Evolutionary conservation across 2,329 filamentous ascomycete species (phyloP), one percentile per base, ranked within the genome.

Genomic region (Diatrype stigma): DNA sequence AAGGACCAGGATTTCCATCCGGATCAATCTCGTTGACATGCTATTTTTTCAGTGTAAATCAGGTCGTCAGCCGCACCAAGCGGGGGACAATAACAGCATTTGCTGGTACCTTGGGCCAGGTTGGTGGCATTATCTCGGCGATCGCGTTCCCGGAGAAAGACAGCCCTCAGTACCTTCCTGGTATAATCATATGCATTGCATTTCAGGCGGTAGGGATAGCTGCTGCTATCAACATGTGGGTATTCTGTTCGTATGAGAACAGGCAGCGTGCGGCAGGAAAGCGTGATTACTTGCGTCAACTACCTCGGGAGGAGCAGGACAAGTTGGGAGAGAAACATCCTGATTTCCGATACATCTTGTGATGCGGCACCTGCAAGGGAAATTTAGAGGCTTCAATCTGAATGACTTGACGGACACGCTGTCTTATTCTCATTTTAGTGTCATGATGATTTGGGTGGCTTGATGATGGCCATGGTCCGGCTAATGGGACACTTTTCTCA

Each of bases 41-140:
- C n/a, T n/a, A 4, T 19, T 32, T 45, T n/a, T 34, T 21, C 45
- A 54, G 54, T 21, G 51, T 58, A 37, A 73, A 78, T 64, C 77
- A 79, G 54, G 62, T 77, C 3, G 70, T 74, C 14, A 73, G 71
- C 7, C 73, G 69, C 48, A 73, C 73, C 40, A 79, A 78, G 59
- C 69, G 71, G 48, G 72, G 74, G 19, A 71, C 71, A 4, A 69
- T 71, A 1, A 73, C 74, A 34, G 74, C 73, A 0, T 70, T 76
- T 56, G 73, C 75, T 49, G 73, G 76, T 21, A 69, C 66, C 5
- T 68, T 75, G 38, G 74, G 75, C 0, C 76, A 77, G 62, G 19
- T 70, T 30, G 68, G 63, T n/a, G 67, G 67, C 23, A 63, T 64
- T 50, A 59, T 63, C 51, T 62, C 59, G 4, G 58, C 59, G 2